These are phyloP conservation scores for Emergomyces orientalis DNA, from an alignment of 2,329 filamentous ascomycete species.

Conservation along the genomic window DNA sequence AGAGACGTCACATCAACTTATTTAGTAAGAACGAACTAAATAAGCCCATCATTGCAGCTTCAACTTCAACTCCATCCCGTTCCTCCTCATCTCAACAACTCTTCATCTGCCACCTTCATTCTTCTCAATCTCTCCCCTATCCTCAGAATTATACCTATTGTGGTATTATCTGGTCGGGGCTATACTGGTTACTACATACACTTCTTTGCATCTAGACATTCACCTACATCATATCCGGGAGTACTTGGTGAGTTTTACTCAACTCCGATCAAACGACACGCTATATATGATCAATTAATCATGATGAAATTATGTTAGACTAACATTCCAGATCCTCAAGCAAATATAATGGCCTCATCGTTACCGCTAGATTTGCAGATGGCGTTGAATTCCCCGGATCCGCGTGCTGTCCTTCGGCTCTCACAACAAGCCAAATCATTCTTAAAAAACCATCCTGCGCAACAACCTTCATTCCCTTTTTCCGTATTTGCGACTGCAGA, in stretches of 20 bases:
- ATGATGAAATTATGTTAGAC: background rate
- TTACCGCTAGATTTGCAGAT: constrained; percentile 14
- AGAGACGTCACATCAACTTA: background rate
- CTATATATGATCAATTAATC: background rate
- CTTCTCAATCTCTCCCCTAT: background rate
- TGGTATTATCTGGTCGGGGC: background rate
- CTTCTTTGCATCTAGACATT: background rate
- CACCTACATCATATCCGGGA: background rate
- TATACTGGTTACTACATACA: background rate
- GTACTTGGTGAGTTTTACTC: background rate
- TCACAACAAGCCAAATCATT: constrained; percentile 37
- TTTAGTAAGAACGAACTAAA: background rate
- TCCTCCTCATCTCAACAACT: background rate
- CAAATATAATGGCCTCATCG: constrained; percentile 3
- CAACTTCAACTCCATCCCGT: background rate
- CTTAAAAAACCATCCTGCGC: constrained; percentile 42
- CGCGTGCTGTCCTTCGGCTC: constrained; percentile 38
- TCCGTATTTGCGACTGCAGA: constrained; percentile 49
- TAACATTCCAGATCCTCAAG: background rate
- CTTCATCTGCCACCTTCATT: background rate
- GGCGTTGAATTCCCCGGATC: constrained; percentile 28
- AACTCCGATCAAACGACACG: background rate
- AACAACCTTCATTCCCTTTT: constrained; percentile 41
- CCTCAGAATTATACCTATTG: background rate
- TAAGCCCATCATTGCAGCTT: background rate